A percentile compares a stretch with the other conserved stretches of the same genome.
Evolutionary conservation across 1,284 basidiomycete species (phyloP).

Genomic region (Veloboletus limbatus): DNA sequence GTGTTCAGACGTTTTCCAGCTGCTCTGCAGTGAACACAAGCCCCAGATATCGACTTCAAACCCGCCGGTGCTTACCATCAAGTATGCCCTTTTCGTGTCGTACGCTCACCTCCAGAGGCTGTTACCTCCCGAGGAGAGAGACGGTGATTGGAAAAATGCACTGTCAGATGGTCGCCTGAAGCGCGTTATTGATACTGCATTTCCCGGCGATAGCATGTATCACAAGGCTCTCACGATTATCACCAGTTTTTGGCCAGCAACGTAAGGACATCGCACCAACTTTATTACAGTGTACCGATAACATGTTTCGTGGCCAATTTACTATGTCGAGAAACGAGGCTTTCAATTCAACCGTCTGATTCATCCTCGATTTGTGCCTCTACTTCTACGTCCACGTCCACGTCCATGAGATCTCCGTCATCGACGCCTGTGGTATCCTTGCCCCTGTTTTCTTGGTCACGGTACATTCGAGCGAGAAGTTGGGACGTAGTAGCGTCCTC

Average conservation of each 20-base stretch:
- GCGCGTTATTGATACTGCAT: conserved; percentile 15
- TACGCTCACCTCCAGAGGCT: conserved; percentile 45
- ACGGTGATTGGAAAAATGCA: conserved; percentile 43
- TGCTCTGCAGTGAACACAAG: conserved; percentile 23
- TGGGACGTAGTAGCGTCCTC: conserved; percentile 78
- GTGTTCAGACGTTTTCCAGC: conserved; percentile 18
- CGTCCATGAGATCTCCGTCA: conserved; percentile 59
- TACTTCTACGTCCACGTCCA: conserved; percentile 39
- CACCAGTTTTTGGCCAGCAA: conserved; percentile 15
- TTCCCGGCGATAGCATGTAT: conserved; percentile 23
- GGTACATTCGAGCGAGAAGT: conserved; percentile 69
- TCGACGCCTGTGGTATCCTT: conserved; percentile 37
- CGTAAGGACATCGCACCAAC: not conserved
- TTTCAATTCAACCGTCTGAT: conserved; percentile 19
- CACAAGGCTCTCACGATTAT: conserved; percentile 22
- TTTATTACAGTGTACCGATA: not conserved
- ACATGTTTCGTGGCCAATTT: not conserved
- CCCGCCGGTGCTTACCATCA: conserved; percentile 32
- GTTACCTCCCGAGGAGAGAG: conserved; percentile 33
- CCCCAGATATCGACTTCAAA: conserved; percentile 26
- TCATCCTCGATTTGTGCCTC: conserved; percentile 36
- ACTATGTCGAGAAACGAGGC: not conserved
- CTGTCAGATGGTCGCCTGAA: conserved; percentile 19
- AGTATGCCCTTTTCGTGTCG: conserved; percentile 47
- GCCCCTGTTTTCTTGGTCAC: conserved; percentile 54